Conservation (phyloP, 345 rosid species). For the Passiflora organensis region DNA sequence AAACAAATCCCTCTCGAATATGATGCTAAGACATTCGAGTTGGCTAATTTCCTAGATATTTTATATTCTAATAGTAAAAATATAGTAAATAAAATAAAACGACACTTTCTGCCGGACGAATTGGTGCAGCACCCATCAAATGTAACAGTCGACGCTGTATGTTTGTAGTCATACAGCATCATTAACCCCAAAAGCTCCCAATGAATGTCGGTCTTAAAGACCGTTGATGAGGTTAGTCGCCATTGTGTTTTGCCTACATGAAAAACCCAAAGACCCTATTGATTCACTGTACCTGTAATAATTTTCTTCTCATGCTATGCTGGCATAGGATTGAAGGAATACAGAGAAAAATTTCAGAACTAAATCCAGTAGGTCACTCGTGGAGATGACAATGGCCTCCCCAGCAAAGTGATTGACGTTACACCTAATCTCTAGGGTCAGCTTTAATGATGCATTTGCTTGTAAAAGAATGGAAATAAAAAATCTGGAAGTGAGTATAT, state of each 20-base stretch:
- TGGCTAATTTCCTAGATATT: no score
- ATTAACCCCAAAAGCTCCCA: background rate
- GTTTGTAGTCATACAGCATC: background rate
- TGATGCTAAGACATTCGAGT: no score
- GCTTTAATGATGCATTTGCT: constrained; percentile 29
- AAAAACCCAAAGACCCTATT: constrained; percentile 3
- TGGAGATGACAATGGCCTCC: constrained; percentile 40
- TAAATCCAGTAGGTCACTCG: constrained; percentile 17
- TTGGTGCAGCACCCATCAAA: background rate
- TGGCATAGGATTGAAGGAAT: constrained; percentile 2
- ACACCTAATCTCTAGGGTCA: constrained; percentile 19
- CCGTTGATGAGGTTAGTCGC: background rate
- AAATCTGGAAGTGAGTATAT: constrained; percentile 7
- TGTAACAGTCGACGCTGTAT: background rate
- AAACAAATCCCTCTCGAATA: no score
- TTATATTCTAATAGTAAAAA: no score
- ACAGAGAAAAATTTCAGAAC: constrained; percentile 13
- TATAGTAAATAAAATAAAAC: no score
- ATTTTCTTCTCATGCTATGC: no score
- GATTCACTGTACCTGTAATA: background rate
- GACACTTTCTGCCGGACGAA: no score
- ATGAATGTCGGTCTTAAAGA: background rate
- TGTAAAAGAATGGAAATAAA: constrained; percentile 25
- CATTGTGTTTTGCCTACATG: background rate
- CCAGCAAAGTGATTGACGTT: constrained; percentile 21